Evolutionary conservation across 805 yeast genomes (phyloP), one percentile per base, ranked within the genome.

Genomic region (Isabelozyma heimii): DNA sequence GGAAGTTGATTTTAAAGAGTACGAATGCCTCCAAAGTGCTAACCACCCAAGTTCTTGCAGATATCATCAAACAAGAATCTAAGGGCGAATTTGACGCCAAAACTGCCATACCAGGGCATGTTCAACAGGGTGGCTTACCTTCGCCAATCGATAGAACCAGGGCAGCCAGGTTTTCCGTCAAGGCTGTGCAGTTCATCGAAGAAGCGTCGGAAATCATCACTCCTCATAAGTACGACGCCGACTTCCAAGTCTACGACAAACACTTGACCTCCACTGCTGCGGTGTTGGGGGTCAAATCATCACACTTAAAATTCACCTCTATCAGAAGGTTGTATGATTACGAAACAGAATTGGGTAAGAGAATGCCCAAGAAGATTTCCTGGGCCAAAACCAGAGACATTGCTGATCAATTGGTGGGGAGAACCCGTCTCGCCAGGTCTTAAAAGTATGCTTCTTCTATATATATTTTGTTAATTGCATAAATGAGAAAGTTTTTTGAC

Each of bases 51-150:
- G 76, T 89, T 50, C 78, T 94, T 59, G 90, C 97, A 13, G 84
- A 88, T 52, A 89, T 94, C 49, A 85, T 92, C 59, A 83, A 84
- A 52, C 87, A 87, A 61, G 91, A 89, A 60, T 84, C 91, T 35
- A 69, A 79, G 37, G 89, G 87, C 43, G 78, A 77, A 55, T 94
- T 89, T 65, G 97, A 91, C 60, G 87, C 94, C 14, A 85, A 95
- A 66, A 91, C 97, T 4, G 98, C 98, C 13, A 83, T 91, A 51
- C 99, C 99, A 26, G 99, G 99, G 28, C 98, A 92, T 65, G 94
- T 92, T 50, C 99, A 94, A 77, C 99, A 94, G 72, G 99, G 99
- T 66, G 94, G 91, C 51, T 81, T 83, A 47, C 99, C 99, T 45
- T 85, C 97, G 7, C 90, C 98, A 6, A 87, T 91, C 75, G 99